These are phyloP conservation scores for Gypsophila paniculata DNA, from an alignment of 179 eudicot species.

Conservation along the genomic window DNA sequence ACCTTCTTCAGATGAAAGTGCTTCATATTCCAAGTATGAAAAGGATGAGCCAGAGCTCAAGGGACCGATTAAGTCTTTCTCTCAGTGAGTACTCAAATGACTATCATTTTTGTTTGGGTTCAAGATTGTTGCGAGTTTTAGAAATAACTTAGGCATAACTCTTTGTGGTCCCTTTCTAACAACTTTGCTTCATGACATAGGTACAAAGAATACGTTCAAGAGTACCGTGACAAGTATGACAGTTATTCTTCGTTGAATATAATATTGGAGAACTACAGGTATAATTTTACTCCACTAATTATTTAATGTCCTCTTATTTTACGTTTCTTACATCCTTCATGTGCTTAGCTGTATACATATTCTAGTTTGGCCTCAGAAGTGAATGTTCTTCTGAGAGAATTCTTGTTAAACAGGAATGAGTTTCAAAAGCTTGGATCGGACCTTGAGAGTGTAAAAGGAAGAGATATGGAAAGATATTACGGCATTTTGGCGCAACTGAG, in stretches of 20 bases:
- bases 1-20: constrained; percentile 68
- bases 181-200: constrained; percentile 30
- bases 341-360: too few species aligned
- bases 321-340: background rate
- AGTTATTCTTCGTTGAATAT: constrained; percentile 66
- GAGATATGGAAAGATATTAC: constrained; percentile 58
- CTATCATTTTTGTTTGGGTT: background rate
- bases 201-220: constrained; percentile 74
- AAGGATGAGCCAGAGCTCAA: constrained; percentile 86
- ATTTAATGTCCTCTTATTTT: background rate
- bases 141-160: background rate
- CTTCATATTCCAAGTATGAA: constrained; percentile 73
- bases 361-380: background rate
- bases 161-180: background rate
- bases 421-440: constrained; percentile 69
- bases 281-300: constrained; percentile 13
- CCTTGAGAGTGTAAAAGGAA: constrained; percentile 71
- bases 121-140: background rate
- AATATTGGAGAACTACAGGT: constrained; percentile 76
- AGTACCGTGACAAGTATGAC: constrained; percentile 83
- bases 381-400: background rate
- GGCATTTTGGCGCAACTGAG: constrained; percentile 52
- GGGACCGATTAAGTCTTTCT: constrained; percentile 62
- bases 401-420: constrained; percentile 44
- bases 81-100: constrained; percentile 58